Base-by-base conservation (phyloP, 768 basidiomycete genomes). In the Fistulinella prunicolor region DNA sequence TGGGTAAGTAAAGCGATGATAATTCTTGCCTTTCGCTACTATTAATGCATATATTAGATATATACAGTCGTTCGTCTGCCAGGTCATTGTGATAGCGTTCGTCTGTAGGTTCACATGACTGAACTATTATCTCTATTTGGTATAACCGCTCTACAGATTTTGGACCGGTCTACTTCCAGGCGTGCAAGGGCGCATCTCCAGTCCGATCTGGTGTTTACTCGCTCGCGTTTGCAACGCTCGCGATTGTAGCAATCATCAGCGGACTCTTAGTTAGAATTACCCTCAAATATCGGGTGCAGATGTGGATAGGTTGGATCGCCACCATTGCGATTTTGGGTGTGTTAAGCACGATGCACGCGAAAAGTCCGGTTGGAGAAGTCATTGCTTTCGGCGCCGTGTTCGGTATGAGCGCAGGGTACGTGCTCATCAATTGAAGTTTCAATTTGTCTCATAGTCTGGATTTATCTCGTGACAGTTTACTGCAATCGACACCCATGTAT, bases 91-190 rank as follows among this genome's bases (percentile, higher is more conserved):
- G 14, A 37, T 63, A 3, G 32, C 55, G 3, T 32, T 48, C 20
- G 49, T 61, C 8, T 70, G 66, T 68, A 42, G 46, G 53, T 46
- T 32, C 13, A 32, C 14, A 24, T 22, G 9, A 19, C 14, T 6
- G 7, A 6, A 9, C 19, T n/a, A 32, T 4, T 32, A 14, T 14
- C 4, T 9, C 30, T 50, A 14, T 36, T n/a, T 12, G 14, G 30
- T 12, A 17, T n/a, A 7, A 30, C 38, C n/a, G 12, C 8, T 24
- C 10, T n/a, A 9, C 58, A 70, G 73, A 72, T 51, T 76, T 71
- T 32, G 30, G 30, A 3, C 73, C 73, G 2, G 67, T 73, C 10
- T 78, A 70, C 55, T 76, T 73, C 52, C 76, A 77, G 53, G 73
- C 75, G 1, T 69, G 66, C 51, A 65, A 65, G 47, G 63, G 57